Conservation (phyloP, 2,329 filamentous ascomycete species). For the Tolypocladium album region DNA sequence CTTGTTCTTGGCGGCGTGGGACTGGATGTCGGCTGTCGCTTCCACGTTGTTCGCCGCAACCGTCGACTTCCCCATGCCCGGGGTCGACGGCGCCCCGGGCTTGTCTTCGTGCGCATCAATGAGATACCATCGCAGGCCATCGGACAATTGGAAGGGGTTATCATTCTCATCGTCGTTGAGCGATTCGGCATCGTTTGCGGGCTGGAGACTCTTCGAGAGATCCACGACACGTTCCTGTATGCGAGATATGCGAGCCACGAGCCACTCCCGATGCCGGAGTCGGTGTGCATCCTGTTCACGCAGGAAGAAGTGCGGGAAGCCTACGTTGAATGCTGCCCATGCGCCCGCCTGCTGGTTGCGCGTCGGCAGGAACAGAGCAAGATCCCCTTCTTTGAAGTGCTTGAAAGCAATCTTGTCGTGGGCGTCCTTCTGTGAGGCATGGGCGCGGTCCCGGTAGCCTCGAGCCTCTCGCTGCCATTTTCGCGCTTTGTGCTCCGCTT, state of each 20-base stretch:
- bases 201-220: slow-evolving; percentile 64
- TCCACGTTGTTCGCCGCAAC: slow-evolving; percentile 82
- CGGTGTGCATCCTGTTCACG: slow-evolving; percentile 86
- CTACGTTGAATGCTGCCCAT: slow-evolving; percentile 98
- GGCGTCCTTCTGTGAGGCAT: slow-evolving; percentile 69
- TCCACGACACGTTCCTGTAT: slow-evolving; percentile 92
- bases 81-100: slow-evolving; percentile 80
- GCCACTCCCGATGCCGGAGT: slow-evolving; percentile 78
- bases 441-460: slow-evolving; percentile 77
- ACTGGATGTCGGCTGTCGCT: slow-evolving; percentile 63
- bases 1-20: slow-evolving; percentile 34
- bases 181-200: slow-evolving; percentile 36
- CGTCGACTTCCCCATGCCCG: slow-evolving; percentile 82
- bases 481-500: slow-evolving; percentile 84
- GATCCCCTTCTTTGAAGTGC: slow-evolving; percentile 91
- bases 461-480: slow-evolving; percentile 89
- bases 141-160: slow-evolving; percentile 92
- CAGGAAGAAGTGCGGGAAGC: slow-evolving; percentile 93
- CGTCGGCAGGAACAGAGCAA: slow-evolving; percentile 88
- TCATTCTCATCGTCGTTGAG: slow-evolving; percentile 66
- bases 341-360: slow-evolving; percentile 88
- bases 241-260: slow-evolving; percentile 86
- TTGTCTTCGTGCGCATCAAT: slow-evolving; percentile 93
- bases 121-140: slow-evolving; percentile 91
- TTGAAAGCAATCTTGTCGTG: slow-evolving; percentile 95